Conservation (phyloP, 345 rosid genomes). For the Eucalyptus pumila region DNA sequence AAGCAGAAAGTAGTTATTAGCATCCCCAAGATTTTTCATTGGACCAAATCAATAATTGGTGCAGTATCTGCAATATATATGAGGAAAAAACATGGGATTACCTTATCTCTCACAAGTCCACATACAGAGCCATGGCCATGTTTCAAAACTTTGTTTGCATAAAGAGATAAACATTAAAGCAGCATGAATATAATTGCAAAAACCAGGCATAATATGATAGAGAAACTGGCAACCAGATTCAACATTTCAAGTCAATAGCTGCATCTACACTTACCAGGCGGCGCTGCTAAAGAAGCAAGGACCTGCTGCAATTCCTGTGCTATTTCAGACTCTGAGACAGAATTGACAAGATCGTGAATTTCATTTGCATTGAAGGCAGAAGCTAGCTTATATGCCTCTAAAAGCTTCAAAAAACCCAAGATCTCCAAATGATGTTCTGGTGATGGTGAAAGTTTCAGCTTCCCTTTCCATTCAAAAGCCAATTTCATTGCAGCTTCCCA, state of each 20-base stretch:
- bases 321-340: neutral
- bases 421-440: conserved; percentile 15
- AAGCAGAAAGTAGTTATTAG: neutral
- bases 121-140: neutral
- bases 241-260: neutral
- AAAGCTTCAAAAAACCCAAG: conserved; percentile 17
- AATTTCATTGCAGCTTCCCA: conserved; percentile 15
- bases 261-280: neutral
- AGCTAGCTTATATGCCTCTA: conserved; percentile 22
- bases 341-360: conserved; percentile 6
- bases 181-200: neutral
- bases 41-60: neutral
- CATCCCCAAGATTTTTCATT: neutral
- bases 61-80: neutral
- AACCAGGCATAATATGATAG: neutral
- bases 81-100: neutral
- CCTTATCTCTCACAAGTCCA: neutral
- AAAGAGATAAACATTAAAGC: neutral
- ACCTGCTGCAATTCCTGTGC: conserved; percentile 5
- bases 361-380: conserved; percentile 9
- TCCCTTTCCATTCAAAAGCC: conserved; percentile 23
- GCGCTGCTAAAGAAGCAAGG: conserved; percentile 6
- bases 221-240: neutral
- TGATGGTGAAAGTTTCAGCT: neutral
- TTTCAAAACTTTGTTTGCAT: neutral